Evolutionary conservation across 2,329 filamentous ascomycete genomes (phyloP), one percentile per base, ranked within the genome.

Genomic region (Trichoderma simmonsii): DNA sequence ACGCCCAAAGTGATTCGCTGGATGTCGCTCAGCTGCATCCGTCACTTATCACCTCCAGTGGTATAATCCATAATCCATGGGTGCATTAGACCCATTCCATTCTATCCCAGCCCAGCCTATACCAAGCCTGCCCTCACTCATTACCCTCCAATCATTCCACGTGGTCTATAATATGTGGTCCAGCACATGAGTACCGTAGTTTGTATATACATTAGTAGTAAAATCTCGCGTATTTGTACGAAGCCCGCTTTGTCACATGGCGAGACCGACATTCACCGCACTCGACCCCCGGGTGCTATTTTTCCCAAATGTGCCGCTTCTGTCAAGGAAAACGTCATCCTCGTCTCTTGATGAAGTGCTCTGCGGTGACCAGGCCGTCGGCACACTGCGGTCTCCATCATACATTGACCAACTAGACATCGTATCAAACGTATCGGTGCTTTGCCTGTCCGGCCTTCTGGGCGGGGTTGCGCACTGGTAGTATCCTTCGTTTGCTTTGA

Each of bases 401-500:
- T 83, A 82, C 60, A 81, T 85, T 71, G 84, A 84, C 82, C 87
- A 87, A 6, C 86, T 86, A 66, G 85, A 87, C 67, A 85, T 79
- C 3, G 85, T 86, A 60, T 83, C 84, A 61, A 82, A 77, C 30
- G 85, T 86, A 70, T 85, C 84, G 67, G 83, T 79, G 76, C 86
- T 88, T 34, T 56, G 76, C 64, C 79, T 79, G 28, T 74, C 77
- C 51, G 77, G 72, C 61, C 74, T 69, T 77, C 63, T 81, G 76
- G 71, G 75, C 68, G 79, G 80, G 36, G 83, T 81, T 18, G 89
- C 81, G 69, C 86, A 87, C 77, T 89, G 86, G 76, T 91, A 91
- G 78, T 88, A 90, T 4, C 87, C 88, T 34, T 89, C 86, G 11
- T 78, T 80, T 28, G 80, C 82, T 56, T 82, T 87, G 57, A 89